Conservation (phyloP, 73 alveolate genomes). For the Paramecium sonneborni region DNA sequence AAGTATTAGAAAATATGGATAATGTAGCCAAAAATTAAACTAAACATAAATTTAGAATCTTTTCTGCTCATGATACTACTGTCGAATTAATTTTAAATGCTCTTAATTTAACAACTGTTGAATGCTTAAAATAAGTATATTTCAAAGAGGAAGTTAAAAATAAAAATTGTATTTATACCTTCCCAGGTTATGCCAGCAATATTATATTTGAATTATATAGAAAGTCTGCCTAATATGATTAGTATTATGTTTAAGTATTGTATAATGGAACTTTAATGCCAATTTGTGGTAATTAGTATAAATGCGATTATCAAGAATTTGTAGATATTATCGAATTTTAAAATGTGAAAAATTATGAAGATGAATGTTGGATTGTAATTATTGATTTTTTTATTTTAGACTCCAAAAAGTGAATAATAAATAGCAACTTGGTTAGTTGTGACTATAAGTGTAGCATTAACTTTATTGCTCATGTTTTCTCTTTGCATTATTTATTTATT, state of each 20-base stretch:
- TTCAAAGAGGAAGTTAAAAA: neutral
- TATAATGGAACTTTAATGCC: slow-evolving; percentile 61
- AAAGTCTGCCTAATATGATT: neutral
- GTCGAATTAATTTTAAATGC: neutral
- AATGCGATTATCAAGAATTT: neutral
- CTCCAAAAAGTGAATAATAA: neutral
- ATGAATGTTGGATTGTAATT: neutral
- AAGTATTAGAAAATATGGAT: neutral
- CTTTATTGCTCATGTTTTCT: neutral
- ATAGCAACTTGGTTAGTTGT: neutral
- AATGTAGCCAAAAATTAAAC: neutral
- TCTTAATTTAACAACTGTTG: slow-evolving; percentile 44
- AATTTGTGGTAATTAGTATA: slow-evolving; percentile 25
- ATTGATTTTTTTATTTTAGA: neutral
- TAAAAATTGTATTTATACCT: slow-evolving; percentile 34
- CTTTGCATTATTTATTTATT: neutral
- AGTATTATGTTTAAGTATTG: slow-evolving; percentile 26
- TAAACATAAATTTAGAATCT: neutral
- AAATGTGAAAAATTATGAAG: neutral
- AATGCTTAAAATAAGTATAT: slow-evolving; percentile 56
- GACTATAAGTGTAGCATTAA: neutral
- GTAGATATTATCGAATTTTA: neutral
- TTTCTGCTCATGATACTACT: slow-evolving; percentile 9
- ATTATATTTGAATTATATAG: slow-evolving; percentile 58
- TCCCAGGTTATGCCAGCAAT: slow-evolving; percentile 60